Conservation (phyloP, 2,329 filamentous ascomycete genomes). For the Trichoderma sp. region DNA sequence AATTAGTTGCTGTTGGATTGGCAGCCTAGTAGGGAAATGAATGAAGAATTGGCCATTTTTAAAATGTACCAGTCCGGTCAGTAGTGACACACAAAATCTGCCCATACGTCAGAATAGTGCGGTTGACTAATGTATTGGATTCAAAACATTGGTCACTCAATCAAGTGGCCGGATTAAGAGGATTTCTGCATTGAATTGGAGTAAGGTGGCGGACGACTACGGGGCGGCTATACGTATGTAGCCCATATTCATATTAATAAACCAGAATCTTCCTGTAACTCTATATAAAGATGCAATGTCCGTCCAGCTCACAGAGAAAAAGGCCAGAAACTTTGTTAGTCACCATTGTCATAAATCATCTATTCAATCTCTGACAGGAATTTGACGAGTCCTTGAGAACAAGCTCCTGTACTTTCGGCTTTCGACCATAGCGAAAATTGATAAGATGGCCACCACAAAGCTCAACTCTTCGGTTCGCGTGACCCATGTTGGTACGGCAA, state of each 20-base stretch:
- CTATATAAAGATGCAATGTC: neutral
- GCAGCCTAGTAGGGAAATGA: neutral
- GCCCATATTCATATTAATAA: neutral
- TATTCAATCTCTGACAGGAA: neutral
- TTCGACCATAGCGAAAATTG: neutral
- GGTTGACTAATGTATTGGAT: neutral
- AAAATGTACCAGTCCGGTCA: neutral
- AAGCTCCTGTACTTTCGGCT: neutral
- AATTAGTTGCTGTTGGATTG: neutral
- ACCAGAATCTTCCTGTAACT: neutral
- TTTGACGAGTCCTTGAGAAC: neutral
- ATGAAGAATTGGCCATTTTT: neutral
- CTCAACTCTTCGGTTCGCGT: slow-evolving; percentile 32
- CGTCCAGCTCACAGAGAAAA: neutral
- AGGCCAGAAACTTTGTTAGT: neutral
- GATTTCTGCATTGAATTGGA: neutral
- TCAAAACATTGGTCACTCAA: neutral
- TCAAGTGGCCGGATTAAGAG: neutral
- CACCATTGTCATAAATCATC: neutral
- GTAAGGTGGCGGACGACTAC: neutral
- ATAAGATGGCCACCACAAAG: neutral
- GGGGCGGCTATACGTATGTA: neutral
- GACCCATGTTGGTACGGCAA: slow-evolving; percentile 51
- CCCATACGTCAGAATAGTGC: neutral
- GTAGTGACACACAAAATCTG: neutral